These are phyloP conservation scores for Globisporangium middletonii DNA, from an alignment of 352 stramenopile species.

Conservation along the genomic window DNA sequence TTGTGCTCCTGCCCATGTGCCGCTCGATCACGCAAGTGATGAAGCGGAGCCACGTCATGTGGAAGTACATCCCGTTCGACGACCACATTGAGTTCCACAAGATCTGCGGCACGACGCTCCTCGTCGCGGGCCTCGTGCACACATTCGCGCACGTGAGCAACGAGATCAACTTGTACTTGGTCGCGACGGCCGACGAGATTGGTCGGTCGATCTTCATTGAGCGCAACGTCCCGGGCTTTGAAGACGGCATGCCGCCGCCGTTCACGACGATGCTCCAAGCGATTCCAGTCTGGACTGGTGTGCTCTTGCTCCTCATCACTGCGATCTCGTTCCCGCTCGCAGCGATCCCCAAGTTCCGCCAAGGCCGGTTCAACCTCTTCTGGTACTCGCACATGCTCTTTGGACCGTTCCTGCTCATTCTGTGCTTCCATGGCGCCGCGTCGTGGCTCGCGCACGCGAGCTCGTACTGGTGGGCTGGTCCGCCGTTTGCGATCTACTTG, in stretches of 20 bases:
- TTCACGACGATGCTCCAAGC: conserved; percentile 63
- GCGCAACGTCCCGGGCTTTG: conserved; percentile 41
- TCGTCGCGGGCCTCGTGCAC: conserved; percentile 55
- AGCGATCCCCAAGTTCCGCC: conserved; percentile 65
- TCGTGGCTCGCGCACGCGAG: conserved; percentile 54
- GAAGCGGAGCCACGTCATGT: conserved; percentile 55
- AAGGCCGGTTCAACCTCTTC: conserved; percentile 76
- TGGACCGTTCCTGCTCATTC: conserved; percentile 53
- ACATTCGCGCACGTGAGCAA: conserved; percentile 63
- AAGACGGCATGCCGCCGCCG: conserved; percentile 35
- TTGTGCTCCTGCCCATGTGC: conserved; percentile 77
- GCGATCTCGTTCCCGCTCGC: conserved; percentile 62
- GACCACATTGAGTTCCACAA: conserved; percentile 81
- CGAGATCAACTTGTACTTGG: conserved; percentile 61
- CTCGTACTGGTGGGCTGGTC: conserved; percentile 62
- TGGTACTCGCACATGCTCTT: conserved; percentile 85
- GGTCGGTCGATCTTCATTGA: conserved; percentile 51
- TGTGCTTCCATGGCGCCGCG: conserved; percentile 54
- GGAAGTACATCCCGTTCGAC: conserved; percentile 75
- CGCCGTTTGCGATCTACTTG: conserved; percentile 65
- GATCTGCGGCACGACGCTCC: conserved; percentile 52
- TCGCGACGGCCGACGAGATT: conserved; percentile 61
- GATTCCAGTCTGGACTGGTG: conserved; percentile 64
- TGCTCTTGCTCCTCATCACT: conserved; percentile 62
- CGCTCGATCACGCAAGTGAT: conserved; percentile 70